Evolutionary conservation across 192 early-diverging fungal genomes (phyloP), one percentile per base, ranked within the genome.

Genomic region (Phlyctochytrium planicorne): DNA sequence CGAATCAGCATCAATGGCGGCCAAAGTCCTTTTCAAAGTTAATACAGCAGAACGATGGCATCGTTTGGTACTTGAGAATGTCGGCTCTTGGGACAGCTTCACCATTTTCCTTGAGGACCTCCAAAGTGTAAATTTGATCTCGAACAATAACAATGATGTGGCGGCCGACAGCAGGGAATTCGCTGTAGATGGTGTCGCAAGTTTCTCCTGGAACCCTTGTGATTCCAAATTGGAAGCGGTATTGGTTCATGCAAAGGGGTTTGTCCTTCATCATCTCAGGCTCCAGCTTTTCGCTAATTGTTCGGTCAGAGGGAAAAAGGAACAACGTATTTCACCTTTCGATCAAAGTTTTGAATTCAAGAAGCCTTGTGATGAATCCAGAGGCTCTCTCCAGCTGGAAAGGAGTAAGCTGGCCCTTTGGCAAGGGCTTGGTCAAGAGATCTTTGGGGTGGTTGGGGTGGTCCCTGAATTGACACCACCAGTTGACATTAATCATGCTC

Each of bases 171-270:
- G 90, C 70, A 4, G 94, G 94, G 72, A 84, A 91, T 53, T 84
- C 77, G 27, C 84, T 80, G 3, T 88, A 79, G 52, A 96, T 79
- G 25, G 82, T 80, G 72, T 98, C 96, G 27, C 83, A 69, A 1
- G 75, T 80, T 10, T 75, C 37, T 0, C 87, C 86, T 12, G 95
- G 86, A 34, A 95, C 80, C 20, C 96, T 83, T 52, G 85, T 83
- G 3, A 90, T 87, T 40, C 91, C 91, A 81, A 95, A 96, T 69
- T 91, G 87, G 53, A 87, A 87, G 63, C 84, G 90, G 80, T 91
- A 91, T 82, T 98, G 96, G 79, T 95, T 88, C 96, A 98, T 98
- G 79, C 93, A 94, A 30, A 96, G 76, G 2, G 93, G 92, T 1
- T n/a, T 65, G 32, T 74, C 69, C 59, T 79, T 80, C 57, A 75